phyloP scores from a whole-genome alignment of 805 yeast genomes.

The Pichia rugopelliculosa region DNA sequence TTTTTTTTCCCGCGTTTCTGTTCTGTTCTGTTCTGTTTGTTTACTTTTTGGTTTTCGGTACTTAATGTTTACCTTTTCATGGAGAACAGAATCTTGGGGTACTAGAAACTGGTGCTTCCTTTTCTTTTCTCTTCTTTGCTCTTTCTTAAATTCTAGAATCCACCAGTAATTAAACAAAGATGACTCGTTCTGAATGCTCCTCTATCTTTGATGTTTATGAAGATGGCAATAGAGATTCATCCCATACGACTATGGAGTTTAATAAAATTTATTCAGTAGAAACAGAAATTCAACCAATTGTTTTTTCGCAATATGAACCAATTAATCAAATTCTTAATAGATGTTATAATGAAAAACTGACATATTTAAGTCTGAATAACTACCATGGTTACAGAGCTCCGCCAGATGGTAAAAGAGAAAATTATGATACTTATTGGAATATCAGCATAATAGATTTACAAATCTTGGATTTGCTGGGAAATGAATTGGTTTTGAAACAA shows the following conservation, averaged over 20 bases:
- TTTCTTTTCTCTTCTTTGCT: too few species aligned
- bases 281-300: neutral
- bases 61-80: too few species aligned
- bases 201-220: conserved; percentile 1
- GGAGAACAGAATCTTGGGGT: too few species aligned
- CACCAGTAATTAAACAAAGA: neutral
- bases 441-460: neutral
- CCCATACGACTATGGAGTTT: neutral
- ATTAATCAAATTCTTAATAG: conserved; percentile 1
- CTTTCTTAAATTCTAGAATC: too few species aligned
- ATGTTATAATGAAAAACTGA: neutral
- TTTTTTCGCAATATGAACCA: conserved; percentile 8
- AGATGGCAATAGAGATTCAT: neutral
- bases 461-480: neutral
- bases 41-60: neutral
- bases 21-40: neutral
- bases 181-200: conserved; percentile 1
- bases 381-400: neutral
- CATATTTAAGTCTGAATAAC: neutral
- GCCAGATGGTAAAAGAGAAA: neutral
- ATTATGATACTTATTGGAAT: neutral
- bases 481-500: neutral
- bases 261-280: neutral
- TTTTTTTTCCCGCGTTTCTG: neutral
- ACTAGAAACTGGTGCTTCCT: too few species aligned